Conservation (phyloP, 495 filamentous ascomycete species). For the Choiromyces venosus region DNA sequence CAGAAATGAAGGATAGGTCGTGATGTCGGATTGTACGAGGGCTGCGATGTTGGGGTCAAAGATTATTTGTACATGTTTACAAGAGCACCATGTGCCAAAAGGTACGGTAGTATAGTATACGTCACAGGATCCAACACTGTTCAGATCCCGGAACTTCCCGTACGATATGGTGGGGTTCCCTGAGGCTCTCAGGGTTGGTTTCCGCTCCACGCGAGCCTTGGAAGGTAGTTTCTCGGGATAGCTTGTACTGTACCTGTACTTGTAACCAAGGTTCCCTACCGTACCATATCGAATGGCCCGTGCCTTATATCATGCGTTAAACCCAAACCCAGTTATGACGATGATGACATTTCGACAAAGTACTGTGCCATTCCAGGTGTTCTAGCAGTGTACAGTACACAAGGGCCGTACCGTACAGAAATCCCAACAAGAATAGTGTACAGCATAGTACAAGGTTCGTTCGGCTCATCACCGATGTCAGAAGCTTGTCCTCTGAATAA, state of each 20-base stretch:
- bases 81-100: not conserved
- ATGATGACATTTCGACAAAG: not conserved
- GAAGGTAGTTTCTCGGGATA: not conserved
- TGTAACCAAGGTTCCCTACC: not conserved
- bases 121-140: not conserved
- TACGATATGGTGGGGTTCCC: not conserved
- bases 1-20: not conserved
- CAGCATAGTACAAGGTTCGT: not conserved
- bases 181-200: not conserved
- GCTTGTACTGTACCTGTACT: not conserved
- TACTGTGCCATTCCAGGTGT: not conserved
- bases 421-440: not conserved
- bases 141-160: not conserved
- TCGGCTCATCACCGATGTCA: not conserved
- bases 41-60: not conserved
- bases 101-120: too few species aligned
- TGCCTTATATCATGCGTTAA: not conserved
- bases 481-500: not conserved
- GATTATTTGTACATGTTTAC: not conserved
- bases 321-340: not conserved
- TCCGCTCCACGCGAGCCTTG: not conserved
- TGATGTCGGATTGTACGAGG: not conserved
- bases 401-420: not conserved
- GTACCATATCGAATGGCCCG: not conserved
- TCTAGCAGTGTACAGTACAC: not conserved